Evolutionary conservation across 2,329 filamentous ascomycete genomes (phyloP).

Genomic region (Claviceps capensis): DNA sequence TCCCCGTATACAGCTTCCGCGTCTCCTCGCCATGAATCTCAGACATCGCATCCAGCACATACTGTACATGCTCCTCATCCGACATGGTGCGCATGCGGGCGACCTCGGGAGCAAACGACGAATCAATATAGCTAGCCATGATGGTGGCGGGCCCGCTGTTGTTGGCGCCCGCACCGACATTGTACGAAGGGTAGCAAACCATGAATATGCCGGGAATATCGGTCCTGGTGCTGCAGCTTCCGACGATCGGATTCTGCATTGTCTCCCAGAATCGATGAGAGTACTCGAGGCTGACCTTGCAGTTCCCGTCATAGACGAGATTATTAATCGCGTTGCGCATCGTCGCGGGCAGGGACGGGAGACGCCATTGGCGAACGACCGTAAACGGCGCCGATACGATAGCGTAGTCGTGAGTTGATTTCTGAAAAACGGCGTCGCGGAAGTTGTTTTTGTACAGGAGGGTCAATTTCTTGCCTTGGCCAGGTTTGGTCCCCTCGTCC

Average conservation of each 20-base stretch:
- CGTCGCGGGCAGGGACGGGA: slow-evolving; percentile 34
- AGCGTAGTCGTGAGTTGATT: slow-evolving; percentile 48
- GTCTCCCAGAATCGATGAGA: slow-evolving; percentile 48
- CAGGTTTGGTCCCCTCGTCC: slow-evolving; percentile 19
- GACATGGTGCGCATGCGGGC: slow-evolving; percentile 27
- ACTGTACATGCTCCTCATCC: slow-evolving; percentile 47
- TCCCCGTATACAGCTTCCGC: slow-evolving; percentile 48
- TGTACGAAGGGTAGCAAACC: slow-evolving; percentile 55
- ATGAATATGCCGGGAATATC: slow-evolving; percentile 48
- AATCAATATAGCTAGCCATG: slow-evolving; percentile 43
- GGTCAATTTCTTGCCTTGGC: slow-evolving; percentile 35
- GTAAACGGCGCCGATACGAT: slow-evolving; percentile 53
- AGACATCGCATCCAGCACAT: slow-evolving; percentile 50
- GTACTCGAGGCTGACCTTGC: slow-evolving; percentile 55
- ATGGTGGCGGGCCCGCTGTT: slow-evolving; percentile 42
- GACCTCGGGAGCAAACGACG: slow-evolving; percentile 21
- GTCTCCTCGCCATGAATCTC: slow-evolving; percentile 52
- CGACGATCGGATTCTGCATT: slow-evolving; percentile 40
- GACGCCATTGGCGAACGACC: slow-evolving; percentile 46
- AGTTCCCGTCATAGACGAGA: slow-evolving; percentile 30
- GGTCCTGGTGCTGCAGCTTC: slow-evolving; percentile 42
- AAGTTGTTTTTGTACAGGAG: slow-evolving; percentile 40
- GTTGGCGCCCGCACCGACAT: slow-evolving; percentile 33
- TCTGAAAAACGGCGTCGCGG: slow-evolving; percentile 25
- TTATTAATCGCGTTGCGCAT: slow-evolving; percentile 30